Evolutionary conservation across 2,329 filamentous ascomycete species (phyloP), one percentile per base, ranked within the genome.

Genomic region (Coniochaeta ligniaria): DNA sequence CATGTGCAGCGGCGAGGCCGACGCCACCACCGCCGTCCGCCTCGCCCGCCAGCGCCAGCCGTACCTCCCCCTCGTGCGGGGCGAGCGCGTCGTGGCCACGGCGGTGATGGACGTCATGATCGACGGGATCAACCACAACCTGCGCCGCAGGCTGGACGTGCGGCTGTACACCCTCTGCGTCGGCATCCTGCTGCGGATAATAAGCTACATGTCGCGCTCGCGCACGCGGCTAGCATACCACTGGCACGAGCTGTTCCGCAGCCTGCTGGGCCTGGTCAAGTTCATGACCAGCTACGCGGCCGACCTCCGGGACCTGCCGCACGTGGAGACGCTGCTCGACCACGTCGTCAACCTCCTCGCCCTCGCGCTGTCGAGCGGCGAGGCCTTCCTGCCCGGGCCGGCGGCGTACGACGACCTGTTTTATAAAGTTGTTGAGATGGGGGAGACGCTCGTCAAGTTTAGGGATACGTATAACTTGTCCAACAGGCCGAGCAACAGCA

Each of bases 341-440:
- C 83, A 88, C 36, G 83, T 96, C 1, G 88, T 95, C 58, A 92
- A 95, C 69, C 78, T 97, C 6, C 80, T 97, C 43, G 91, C 91
- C 1, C 83, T 97, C 43, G 90, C 91, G 2, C 80, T 99, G 8
- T 95, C 91, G 1, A 85, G 87, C 2, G 95, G 95, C 7, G 95
- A 98, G 72, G 87, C 90, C 2, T 98, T 99, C 74, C 81, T 99
- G 8, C 95, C 94, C 0, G 91, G 90, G 33, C 88, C 92, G 0
- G 84, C 90, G 20, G 88, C 91, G 1, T 98, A 98, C 73, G 95
- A 99, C 68, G 95, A 99, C 70, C 81, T 99, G 0, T 98, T 99
- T 76, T 99, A 99, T 83, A 99, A 99, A 76, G 84, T 98, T 1
- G 92, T 98, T 28, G 95, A 99, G 74, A 90, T 89, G 1, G 92